Evolutionary conservation across 192 early-diverging fungal genomes (phyloP), one percentile per base, ranked within the genome.

Genomic region (Coemansia sp.): DNA sequence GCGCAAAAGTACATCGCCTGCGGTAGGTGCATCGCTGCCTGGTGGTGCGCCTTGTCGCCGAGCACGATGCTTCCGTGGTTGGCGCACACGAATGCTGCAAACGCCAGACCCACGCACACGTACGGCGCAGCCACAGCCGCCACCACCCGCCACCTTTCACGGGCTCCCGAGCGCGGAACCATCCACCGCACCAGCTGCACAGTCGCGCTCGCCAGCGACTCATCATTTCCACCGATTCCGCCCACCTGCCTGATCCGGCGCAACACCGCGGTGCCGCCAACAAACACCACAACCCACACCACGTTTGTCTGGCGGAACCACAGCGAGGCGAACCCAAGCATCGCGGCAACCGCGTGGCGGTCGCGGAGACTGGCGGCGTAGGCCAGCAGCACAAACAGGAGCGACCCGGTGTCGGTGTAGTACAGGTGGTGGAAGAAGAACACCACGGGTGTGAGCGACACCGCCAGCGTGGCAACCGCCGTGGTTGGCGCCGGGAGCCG

Each of bases 221-320:
- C 43, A 19, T 19, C 19, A 0, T 48, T 8, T 4, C n/a, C 22
- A 15, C 46, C 61, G 49, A 67, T 48, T 6, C 40, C 62, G 6
- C 49, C 41, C 2, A 37, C 12, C 13, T n/a, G n/a, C 18, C 41
- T 62, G 16, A 84, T 45, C 60, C 63, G 48, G 6, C 48, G 52
- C 54, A 80, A 42, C 8, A 48, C 67, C 0, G 75, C 83, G 13
- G 69, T 42, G 18, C 40, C 37, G 41, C 69, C 75, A 22, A 90
- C 84, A 68, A 96, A 92, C 16, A 80, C 74, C 32, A 32, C 22
- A 10, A 91, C 74, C 97, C 97, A 99, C 0, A 96, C 83, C 16
- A 90, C 88, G 72, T 99, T 99, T 26, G 95, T 99, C 72, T 99
- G 97, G 11, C 97, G 85, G 75, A 95, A 91, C 52, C 86, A 84